A percentile compares a stretch with the other conserved stretches of the same genome.
phyloP scores from a whole-genome alignment of 73 alveolate genomes.

The Tetrahymena malaccensis region DNA sequence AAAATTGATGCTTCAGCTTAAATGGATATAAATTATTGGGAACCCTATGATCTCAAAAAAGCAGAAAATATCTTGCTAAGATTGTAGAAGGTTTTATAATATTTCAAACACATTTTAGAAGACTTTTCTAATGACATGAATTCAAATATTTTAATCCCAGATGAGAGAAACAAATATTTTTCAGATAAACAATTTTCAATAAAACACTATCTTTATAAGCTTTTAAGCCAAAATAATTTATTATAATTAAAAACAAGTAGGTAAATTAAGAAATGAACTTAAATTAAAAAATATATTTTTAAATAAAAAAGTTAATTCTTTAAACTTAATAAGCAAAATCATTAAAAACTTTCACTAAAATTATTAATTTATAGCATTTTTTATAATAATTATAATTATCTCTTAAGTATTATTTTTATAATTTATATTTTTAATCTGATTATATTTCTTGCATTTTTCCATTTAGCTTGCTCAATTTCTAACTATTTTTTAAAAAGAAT shows the following conservation, averaged over 20 bases:
- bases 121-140: neutral
- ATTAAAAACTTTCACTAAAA: too few relatives aligned
- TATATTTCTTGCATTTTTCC: too few relatives aligned
- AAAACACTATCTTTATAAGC: neutral
- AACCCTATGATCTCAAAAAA: neutral
- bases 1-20: neutral
- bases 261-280: neutral
- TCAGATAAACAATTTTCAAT: neutral
- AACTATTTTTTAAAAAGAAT: too few relatives aligned
- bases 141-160: neutral
- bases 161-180: neutral
- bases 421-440: too few relatives aligned
- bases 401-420: too few relatives aligned
- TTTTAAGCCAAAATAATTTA: neutral
- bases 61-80: neutral
- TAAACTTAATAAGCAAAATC: too few relatives aligned
- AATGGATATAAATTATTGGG: neutral
- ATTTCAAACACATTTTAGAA: neutral
- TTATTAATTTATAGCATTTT: too few relatives aligned
- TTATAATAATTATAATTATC: too few relatives aligned
- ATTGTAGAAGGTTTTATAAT: neutral
- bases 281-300: neutral
- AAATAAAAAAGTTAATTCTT: too few relatives aligned
- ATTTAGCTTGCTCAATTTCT: too few relatives aligned
- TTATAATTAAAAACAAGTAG: neutral